Percentiles rank a stretch among this genome's conserved stretches.
Evolutionary conservation across 805 yeast genomes (phyloP).

Genomic region (Kurtzmaniella cleridarum): DNA sequence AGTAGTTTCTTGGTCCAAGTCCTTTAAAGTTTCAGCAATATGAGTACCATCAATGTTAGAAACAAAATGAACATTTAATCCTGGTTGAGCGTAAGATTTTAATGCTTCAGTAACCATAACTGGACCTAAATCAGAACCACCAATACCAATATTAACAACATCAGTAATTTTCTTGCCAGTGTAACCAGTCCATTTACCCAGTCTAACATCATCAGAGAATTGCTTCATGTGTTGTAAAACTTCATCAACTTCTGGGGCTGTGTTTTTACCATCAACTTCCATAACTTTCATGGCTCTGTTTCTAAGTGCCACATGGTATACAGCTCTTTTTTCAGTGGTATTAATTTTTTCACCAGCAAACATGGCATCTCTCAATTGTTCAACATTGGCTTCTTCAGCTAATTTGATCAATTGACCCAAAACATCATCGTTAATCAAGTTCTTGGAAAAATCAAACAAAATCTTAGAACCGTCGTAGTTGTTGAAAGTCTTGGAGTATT

Average conservation of each 20-base stretch:
- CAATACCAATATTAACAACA: slow-evolving; percentile 96
- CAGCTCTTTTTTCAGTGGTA: slow-evolving; percentile 95
- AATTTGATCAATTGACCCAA: slow-evolving; percentile 60
- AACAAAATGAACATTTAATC: slow-evolving; percentile 82
- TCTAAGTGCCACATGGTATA: slow-evolving; percentile 93
- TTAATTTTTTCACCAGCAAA: slow-evolving; percentile 92
- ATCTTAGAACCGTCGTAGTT: slow-evolving; percentile 87
- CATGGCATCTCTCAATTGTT: slow-evolving; percentile 82
- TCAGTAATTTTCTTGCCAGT: slow-evolving; percentile 92
- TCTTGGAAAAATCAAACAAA: slow-evolving; percentile 92
- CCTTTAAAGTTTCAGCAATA: slow-evolving; percentile 82
- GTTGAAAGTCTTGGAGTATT: slow-evolving; percentile 69
- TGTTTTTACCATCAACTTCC: slow-evolving; percentile 86
- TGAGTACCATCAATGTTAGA: slow-evolving; percentile 99
- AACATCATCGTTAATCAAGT: slow-evolving; percentile 83
- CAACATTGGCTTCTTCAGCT: slow-evolving; percentile 89
- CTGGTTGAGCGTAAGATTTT: slow-evolving; percentile 76
- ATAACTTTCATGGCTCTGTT: slow-evolving; percentile 81
- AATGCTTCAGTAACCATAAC: slow-evolving; percentile 99
- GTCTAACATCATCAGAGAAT: slow-evolving; percentile 83
- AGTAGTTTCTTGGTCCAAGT: slow-evolving; percentile 83
- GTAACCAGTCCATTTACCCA: slow-evolving; percentile 95
- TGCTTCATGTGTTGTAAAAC: slow-evolving; percentile 96
- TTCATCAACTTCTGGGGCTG: slow-evolving; percentile 84
- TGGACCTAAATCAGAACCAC: slow-evolving; percentile 98